Evolutionary conservation across 495 filamentous ascomycete species (phyloP).

Genomic region (Daldinia grandis): DNA sequence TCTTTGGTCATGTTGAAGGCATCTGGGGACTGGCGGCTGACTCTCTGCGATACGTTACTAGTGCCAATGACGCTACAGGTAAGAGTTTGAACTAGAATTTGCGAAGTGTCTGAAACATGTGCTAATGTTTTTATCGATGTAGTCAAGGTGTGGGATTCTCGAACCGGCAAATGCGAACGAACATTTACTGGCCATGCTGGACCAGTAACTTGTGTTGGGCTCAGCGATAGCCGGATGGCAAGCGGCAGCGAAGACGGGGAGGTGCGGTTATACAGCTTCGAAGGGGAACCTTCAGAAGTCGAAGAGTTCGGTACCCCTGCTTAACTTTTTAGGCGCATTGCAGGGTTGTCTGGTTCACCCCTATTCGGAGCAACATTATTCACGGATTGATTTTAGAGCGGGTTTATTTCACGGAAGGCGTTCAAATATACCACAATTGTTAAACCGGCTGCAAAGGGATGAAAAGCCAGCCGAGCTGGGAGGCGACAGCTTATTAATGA

Average conservation of each 20-base stretch:
- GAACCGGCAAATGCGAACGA: constrained; percentile 87
- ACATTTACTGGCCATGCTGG: constrained; percentile 90
- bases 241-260: constrained; percentile 94
- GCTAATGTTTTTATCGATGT: constrained; percentile 20
- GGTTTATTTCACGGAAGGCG: constrained; percentile 28
- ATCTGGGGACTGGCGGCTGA: constrained; percentile 96
- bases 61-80: constrained; percentile 91
- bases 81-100: constrained; percentile 9
- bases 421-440: constrained; percentile 32
- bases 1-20: constrained; percentile 96
- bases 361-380: not conserved
- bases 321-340: constrained; percentile 14
- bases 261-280: constrained; percentile 87
- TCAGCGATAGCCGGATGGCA: constrained; percentile 86
- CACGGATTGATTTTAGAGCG: constrained; percentile 12
- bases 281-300: constrained; percentile 54
- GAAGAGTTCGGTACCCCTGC: constrained; percentile 49
- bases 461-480: constrained; percentile 14
- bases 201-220: constrained; percentile 89
- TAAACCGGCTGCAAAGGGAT: constrained; percentile 17
- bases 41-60: constrained; percentile 85
- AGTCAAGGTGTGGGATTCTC: constrained; percentile 90
- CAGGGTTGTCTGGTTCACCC: not conserved
- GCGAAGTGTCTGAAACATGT: not conserved
- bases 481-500: constrained; percentile 4